A percentile compares a stretch with the other conserved stretches of the same genome.
Evolutionary conservation across 108 stramenopile species (phyloP).

Genomic region (Cyclostephanos tholiformis): DNA sequence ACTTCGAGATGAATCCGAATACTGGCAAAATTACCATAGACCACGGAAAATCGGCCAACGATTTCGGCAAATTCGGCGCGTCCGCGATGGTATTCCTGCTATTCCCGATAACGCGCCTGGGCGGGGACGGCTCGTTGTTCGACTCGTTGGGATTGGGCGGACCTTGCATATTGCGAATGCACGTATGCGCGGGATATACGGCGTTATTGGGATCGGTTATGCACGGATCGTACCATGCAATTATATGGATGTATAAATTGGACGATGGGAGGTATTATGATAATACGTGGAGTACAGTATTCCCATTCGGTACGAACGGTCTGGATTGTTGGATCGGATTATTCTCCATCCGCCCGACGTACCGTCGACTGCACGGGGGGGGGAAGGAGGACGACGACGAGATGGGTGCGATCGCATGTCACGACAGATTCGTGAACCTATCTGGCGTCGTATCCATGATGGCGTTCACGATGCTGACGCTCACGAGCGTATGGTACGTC

Average conservation of each 20-base stretch:
- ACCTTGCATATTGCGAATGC: conserved; percentile 18
- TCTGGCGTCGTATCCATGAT: conserved; percentile 50
- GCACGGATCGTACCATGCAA: conserved; percentile 24
- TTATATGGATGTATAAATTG: conserved; percentile 14
- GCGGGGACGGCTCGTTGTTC: conserved; percentile 2
- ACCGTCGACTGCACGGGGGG: neutral
- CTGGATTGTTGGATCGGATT: neutral
- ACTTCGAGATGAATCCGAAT: neutral
- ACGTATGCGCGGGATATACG: conserved; percentile 18
- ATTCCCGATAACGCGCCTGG: conserved; percentile 12
- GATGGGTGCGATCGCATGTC: neutral
- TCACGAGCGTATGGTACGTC: conserved; percentile 49
- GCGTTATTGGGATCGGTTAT: conserved; percentile 5
- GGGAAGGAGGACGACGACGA: neutral
- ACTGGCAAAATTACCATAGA: neutral
- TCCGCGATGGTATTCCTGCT: conserved; percentile 16
- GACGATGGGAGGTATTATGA: conserved; percentile 5
- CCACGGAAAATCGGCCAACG: conserved; percentile 22
- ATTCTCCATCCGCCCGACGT: neutral
- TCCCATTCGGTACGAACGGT: conserved; percentile 5
- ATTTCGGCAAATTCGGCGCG: conserved; percentile 28
- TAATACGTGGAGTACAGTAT: conserved; percentile 2
- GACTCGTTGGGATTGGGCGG: conserved; percentile 13
- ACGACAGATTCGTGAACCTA: conserved; percentile 37
- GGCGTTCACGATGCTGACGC: conserved; percentile 40